A percentile compares a stretch with the other conserved stretches of the same genome.
These are phyloP conservation scores for Mycothermus thermophilus DNA, from an alignment of 495 filamentous ascomycete species.

Conservation along the genomic window DNA sequence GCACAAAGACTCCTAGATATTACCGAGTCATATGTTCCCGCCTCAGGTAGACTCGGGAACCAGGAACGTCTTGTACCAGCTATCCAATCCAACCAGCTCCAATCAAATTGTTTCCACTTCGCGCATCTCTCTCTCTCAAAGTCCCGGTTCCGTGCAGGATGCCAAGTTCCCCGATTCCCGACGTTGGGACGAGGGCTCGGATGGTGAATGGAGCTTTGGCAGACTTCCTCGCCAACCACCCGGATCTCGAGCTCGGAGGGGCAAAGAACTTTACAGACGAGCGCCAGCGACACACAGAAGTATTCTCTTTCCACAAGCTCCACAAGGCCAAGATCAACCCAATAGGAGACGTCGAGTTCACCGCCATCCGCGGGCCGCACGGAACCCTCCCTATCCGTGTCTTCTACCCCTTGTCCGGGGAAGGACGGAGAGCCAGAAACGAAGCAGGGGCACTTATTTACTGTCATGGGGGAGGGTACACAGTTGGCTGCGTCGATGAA, in stretches of 20 bases:
- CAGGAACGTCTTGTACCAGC: no score
- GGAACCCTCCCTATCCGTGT: conserved; percentile 23
- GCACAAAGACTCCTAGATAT: no score
- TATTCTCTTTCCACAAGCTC: conserved; percentile 20
- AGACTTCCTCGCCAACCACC: conserved; percentile 7
- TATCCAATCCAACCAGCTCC: no score
- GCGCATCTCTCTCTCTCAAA: no score
- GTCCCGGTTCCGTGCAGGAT: no score
- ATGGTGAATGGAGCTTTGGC: conserved; percentile 2
- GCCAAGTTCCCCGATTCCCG: background rate
- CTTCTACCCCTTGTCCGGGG: conserved; percentile 15
- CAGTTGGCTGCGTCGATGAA: conserved; percentile 24
- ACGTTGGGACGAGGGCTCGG: conserved; percentile 3
- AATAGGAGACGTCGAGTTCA: conserved; percentile 21
- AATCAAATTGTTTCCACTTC: no score
- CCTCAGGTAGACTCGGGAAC: no score
- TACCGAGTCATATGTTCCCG: no score
- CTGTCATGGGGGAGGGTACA: conserved; percentile 31
- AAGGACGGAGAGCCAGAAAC: conserved; percentile 1
- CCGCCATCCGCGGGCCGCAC: conserved; percentile 23
- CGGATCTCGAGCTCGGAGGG: conserved; percentile 13
- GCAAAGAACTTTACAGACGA: conserved; percentile 16
- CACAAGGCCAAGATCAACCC: conserved; percentile 8
- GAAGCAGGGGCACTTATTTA: conserved; percentile 19
- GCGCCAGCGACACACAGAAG: conserved; percentile 17